These are phyloP conservation scores for Citrullus amarus DNA, from an alignment of 306 rosid genomes.

Conservation along the genomic window DNA sequence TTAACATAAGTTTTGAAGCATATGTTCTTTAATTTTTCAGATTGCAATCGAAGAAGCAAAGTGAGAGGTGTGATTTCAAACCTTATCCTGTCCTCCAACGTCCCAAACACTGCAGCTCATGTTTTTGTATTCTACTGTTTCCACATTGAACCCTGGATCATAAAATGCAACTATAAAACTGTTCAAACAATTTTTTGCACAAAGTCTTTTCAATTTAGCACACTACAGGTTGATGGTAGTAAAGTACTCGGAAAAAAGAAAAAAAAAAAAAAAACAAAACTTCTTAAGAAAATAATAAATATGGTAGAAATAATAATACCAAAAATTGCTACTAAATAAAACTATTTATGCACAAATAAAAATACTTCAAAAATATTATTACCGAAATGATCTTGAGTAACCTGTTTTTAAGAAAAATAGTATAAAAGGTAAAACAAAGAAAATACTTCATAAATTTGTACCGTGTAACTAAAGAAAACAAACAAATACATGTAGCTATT, in stretches of 20 bases:
- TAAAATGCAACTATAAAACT: not conserved
- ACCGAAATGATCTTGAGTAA: too few relatives aligned
- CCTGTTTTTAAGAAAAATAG: too few relatives aligned
- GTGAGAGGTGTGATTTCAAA: constrained; percentile 9
- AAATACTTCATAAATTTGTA: not conserved
- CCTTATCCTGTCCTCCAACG: constrained; percentile 48
- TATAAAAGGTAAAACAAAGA: not conserved
- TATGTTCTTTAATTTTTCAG: not conserved
- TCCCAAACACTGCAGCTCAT: constrained; percentile 35
- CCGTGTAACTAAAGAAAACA: not conserved
- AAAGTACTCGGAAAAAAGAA: not conserved
- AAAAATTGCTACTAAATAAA: too few relatives aligned
- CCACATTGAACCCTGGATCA: constrained; percentile 38
- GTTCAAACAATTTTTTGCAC: not conserved
- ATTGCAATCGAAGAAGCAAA: not conserved
- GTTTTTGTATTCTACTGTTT: constrained; percentile 30
- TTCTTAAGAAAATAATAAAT: not conserved
- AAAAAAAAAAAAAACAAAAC: not conserved
- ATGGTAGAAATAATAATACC: not conserved
- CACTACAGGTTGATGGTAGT: not conserved
- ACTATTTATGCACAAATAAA: too few relatives aligned
- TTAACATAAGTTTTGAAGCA: not conserved
- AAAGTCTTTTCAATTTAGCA: not conserved
- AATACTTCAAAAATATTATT: too few relatives aligned
- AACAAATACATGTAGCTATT: not conserved